These are phyloP conservation scores for Trifolium subterraneum DNA, from an alignment of 306 rosid genomes.

Conservation along the genomic window DNA sequence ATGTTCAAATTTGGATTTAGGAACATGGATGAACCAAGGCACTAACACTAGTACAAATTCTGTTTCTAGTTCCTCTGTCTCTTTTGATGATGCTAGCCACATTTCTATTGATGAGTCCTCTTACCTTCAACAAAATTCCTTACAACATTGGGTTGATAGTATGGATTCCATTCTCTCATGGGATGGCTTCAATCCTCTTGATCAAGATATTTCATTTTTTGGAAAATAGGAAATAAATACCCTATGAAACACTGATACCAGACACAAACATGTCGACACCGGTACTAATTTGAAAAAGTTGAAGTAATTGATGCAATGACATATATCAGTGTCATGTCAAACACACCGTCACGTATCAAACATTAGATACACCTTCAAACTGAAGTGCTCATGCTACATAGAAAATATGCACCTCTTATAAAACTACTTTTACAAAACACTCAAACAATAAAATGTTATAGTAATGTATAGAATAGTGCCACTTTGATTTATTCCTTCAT, in stretches of 20 bases:
- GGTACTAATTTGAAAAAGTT: not conserved
- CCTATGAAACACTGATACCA: not conserved
- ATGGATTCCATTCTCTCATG: slow-evolving; percentile 64
- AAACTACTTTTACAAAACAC: slow-evolving; percentile 10
- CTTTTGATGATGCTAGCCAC: slow-evolving; percentile 61
- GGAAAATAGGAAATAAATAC: slow-evolving; percentile 38
- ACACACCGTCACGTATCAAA: not conserved
- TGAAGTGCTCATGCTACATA: not conserved
- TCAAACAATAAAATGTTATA: slow-evolving; percentile 18
- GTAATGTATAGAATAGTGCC: slow-evolving; percentile 33
- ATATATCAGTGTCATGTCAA: not conserved
- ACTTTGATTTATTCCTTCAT: slow-evolving; percentile 12
- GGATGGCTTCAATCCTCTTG: slow-evolving; percentile 62
- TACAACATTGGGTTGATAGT: slow-evolving; percentile 58
- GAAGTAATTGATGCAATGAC: not conserved
- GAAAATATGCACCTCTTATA: not conserved
- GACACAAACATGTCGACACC: not conserved
- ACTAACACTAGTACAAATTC: slow-evolving; percentile 48
- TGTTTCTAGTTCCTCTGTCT: slow-evolving; percentile 58
- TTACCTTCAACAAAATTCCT: slow-evolving; percentile 44
- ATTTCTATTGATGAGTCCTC: slow-evolving; percentile 58
- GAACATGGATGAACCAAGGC: slow-evolving; percentile 61
- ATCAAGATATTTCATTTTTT: slow-evolving; percentile 55
- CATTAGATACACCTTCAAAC: not conserved
- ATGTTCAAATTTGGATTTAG: slow-evolving; percentile 55